Evolutionary conservation across 495 filamentous ascomycete genomes (phyloP), one percentile per base, ranked within the genome.

Genomic region (Trichoderma gamsii): DNA sequence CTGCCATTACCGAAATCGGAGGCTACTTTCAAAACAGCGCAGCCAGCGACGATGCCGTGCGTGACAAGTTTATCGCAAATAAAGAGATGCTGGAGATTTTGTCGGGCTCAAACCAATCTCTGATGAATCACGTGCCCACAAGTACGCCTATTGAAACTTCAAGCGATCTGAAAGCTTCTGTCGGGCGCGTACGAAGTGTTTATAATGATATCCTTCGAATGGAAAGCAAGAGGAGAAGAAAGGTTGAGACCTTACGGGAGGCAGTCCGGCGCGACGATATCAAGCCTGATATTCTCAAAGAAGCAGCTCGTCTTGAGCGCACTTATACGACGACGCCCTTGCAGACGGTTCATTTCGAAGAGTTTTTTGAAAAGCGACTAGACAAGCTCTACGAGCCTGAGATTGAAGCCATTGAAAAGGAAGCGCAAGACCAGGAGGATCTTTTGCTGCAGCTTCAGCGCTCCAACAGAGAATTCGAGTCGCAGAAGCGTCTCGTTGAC

Each of bases 201-300:
- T 83, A 97, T 73, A 96, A 92, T 74, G 93, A 98, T 67, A 86
- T 96, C 16, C 86, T 81, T 71, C 85, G 92, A 35, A 84, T 97
- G 21, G 92, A 97, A 73, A 90, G 86, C 67, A 81, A 90, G 56
- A 82, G 93, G 64, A 85, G 86, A 70, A 85, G 89, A 67, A 91
- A 90, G 70, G 88, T 92, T 41, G 91, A 96, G 71, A 78, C 83
- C 0, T 75, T 96, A 43, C 84, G 88, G 38, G 87, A 90, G 67
- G 96, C 95, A 73, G 89, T 86, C 21, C 90, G 90, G 44, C 82
- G 85, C 7, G 95, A 99, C 77, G 95, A 99, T 77, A 93, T 99
- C 72, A 96, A 90, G 84, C 79, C 83, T 2, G 90, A 88, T 52
- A 89, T 99, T 51, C 81, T 97, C 8, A 80, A 82, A 52, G 92